These are phyloP conservation scores for Helicostylum pulchrum DNA, from an alignment of 192 early-diverging fungal species.

Conservation along the genomic window DNA sequence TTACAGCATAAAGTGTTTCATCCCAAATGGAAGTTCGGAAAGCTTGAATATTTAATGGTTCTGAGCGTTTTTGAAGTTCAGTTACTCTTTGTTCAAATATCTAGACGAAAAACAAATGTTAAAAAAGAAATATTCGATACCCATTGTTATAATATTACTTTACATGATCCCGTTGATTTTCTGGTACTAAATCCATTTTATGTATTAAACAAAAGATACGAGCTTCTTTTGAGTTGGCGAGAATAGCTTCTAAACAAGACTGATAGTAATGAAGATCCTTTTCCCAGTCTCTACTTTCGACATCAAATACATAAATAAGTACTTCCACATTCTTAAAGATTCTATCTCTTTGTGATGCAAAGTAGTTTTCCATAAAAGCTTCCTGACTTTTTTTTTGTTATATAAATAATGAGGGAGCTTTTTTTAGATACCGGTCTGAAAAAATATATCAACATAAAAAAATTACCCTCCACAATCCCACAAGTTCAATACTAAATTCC, in stretches of 20 bases:
- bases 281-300: conserved; percentile 87
- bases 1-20: conserved; percentile 83
- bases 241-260: conserved; percentile 79
- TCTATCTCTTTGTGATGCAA: conserved; percentile 86
- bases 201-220: conserved; percentile 95
- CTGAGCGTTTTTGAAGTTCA: conserved; percentile 65
- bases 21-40: conserved; percentile 90
- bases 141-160: neutral
- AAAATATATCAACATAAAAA: neutral
- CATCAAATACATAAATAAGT: conserved; percentile 98
- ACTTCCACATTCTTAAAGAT: conserved; percentile 98
- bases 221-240: conserved; percentile 80
- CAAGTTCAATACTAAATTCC: conserved; percentile 93
- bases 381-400: too few relatives aligned
- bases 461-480: conserved; percentile 89
- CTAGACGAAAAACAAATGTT: conserved; percentile 33
- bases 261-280: conserved; percentile 92
- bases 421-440: neutral
- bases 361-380: conserved; percentile 95
- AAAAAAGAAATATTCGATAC: conserved; percentile 3
- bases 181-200: conserved; percentile 94
- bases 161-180: conserved; percentile 66
- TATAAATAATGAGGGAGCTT: neutral
- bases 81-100: conserved; percentile 61
- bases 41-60: conserved; percentile 64